phyloP scores from a whole-genome alignment of 306 rosid genomes.

The Vigna mungo region DNA sequence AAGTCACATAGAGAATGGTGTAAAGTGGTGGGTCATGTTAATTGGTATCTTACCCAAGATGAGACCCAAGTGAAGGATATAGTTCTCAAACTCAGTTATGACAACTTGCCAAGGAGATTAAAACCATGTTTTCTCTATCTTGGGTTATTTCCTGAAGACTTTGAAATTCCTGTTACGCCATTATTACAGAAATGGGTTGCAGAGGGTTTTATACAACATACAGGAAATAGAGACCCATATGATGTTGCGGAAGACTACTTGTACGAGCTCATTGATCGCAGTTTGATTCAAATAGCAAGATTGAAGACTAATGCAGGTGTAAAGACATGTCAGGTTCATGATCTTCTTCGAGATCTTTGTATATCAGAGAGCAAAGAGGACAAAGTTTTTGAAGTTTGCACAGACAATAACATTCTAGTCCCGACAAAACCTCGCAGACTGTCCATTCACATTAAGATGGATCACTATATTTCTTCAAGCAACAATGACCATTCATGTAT shows the following conservation, averaged over 20 bases:
- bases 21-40: slow-evolving; percentile 25
- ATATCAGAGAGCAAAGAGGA: slow-evolving; percentile 35
- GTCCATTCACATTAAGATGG: slow-evolving; percentile 5
- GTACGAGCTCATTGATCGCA: slow-evolving; percentile 44
- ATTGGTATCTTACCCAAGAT: slow-evolving; percentile 26
- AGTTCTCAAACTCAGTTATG: slow-evolving; percentile 41
- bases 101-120: slow-evolving; percentile 26
- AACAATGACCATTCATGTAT: slow-evolving; percentile 25
- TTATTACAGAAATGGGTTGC: slow-evolving; percentile 33
- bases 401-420: background rate
- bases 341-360: slow-evolving; percentile 41
- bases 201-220: slow-evolving; percentile 41
- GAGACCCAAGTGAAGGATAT: slow-evolving; percentile 40
- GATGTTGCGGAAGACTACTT: slow-evolving; percentile 44
- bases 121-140: slow-evolving; percentile 46
- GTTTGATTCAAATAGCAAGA: slow-evolving; percentile 30
- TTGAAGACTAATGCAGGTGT: background rate
- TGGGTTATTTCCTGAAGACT: slow-evolving; percentile 42
- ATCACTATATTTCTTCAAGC: slow-evolving; percentile 28
- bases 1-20: slow-evolving; percentile 38
- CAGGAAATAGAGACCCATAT: background rate
- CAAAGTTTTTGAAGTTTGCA: slow-evolving; percentile 21
- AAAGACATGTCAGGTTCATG: slow-evolving; percentile 38
- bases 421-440: slow-evolving; percentile 39
- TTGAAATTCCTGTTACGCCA: slow-evolving; percentile 23